Percentiles rank a stretch among this genome's conserved stretches.
phyloP scores from a whole-genome alignment of 1,284 basidiomycete genomes.

The Golubevia sp. region DNA sequence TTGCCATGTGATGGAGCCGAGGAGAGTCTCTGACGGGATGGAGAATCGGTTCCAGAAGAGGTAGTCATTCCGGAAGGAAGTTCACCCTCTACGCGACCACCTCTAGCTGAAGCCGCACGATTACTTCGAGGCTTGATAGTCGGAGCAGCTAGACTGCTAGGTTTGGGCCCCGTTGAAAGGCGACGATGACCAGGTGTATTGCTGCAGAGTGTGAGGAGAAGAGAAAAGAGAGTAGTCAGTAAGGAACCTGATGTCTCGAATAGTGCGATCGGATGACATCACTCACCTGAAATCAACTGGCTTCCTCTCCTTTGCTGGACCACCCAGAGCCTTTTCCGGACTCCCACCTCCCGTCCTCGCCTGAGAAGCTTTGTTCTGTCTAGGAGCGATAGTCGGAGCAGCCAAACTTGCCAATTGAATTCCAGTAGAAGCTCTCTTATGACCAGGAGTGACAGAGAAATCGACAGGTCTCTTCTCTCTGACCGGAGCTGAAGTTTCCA shows the following conservation, averaged over 20 bases:
- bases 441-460: constrained; percentile 29
- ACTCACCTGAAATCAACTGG: too few relatives aligned
- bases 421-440: constrained; percentile 20
- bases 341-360: too few relatives aligned
- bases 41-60: background rate
- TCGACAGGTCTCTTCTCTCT: constrained; percentile 16
- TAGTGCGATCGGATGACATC: too few relatives aligned
- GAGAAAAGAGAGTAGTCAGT: too few relatives aligned
- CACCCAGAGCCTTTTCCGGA: too few relatives aligned
- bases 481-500: background rate
- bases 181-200: too few relatives aligned
- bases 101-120: constrained; percentile 26
- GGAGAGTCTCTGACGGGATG: background rate
- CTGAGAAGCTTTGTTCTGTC: too few relatives aligned
- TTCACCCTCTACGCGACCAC: background rate
- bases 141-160: constrained; percentile 15
- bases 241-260: too few relatives aligned
- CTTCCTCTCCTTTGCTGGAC: too few relatives aligned
- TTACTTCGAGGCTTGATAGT: constrained; percentile 22
- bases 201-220: too few relatives aligned
- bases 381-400: too few relatives aligned
- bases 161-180: too few relatives aligned
- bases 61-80: background rate
- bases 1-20: background rate
- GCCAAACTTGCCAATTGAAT: constrained; percentile 12